Evolutionary conservation across 192 early-diverging fungal genomes (phyloP).

Genomic region (Podila horticola): DNA sequence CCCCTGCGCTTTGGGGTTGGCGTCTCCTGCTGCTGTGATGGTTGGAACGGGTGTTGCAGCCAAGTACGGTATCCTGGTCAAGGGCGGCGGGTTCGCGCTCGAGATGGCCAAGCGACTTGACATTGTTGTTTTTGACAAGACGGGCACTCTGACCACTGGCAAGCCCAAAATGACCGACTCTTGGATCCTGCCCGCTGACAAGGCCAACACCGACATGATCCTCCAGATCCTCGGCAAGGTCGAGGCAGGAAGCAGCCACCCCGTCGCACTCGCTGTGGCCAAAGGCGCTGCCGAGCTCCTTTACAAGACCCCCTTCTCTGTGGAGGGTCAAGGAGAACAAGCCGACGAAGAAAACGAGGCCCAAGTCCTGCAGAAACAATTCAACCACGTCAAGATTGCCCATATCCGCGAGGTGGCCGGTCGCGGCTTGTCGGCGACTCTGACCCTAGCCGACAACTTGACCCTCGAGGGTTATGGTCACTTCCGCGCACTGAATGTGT

Average conservation of each 20-base stretch:
- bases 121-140: conserved; percentile 87
- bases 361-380: conserved; percentile 25
- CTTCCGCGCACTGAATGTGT: conserved; percentile 56
- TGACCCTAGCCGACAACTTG: conserved; percentile 47
- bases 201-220: conserved; percentile 17
- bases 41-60: conserved; percentile 79
- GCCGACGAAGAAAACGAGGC: conserved; percentile 19
- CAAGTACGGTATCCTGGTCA: conserved; percentile 69
- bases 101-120: conserved; percentile 69
- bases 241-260: conserved; percentile 73
- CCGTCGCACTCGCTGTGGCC: conserved; percentile 71
- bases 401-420: conserved; percentile 74
- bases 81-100: conserved; percentile 80
- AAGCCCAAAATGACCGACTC: conserved; percentile 69
- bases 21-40: conserved; percentile 79
- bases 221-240: conserved; percentile 58
- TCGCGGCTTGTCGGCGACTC: conserved; percentile 64
- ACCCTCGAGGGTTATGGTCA: conserved; percentile 24
- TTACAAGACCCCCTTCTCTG: conserved; percentile 4
- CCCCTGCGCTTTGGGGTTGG: conserved; percentile 76
- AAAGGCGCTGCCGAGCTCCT: conserved; percentile 17
- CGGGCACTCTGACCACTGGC: conserved; percentile 80
- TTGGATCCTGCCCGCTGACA: conserved; percentile 13
- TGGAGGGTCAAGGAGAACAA: background rate
- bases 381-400: conserved; percentile 54